Base-by-base conservation (phyloP, 2,329 filamentous ascomycete genomes). In the Fusarium burgessii region DNA sequence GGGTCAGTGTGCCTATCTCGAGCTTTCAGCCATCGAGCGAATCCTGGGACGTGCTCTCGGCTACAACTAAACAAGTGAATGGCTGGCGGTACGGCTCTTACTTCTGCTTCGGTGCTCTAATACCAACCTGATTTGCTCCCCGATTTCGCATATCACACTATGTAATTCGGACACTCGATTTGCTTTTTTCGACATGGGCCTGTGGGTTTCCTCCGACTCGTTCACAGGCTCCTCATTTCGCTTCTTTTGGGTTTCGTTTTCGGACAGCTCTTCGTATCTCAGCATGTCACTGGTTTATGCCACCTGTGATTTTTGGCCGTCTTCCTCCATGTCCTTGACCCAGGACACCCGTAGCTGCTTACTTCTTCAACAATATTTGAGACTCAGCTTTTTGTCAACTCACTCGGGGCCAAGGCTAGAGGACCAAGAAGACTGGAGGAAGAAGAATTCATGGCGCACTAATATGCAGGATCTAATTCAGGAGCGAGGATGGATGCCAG, bases 21-120 rank as follows among this genome's bases (percentile, higher is more conserved):
- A 90, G 77, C 84, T 87, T 74, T 70, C 76, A 9, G 83, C 83
- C 5, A 80, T 90, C 9, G 85, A 89, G 76, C 76, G 78, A 7
- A 82, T 88, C 51, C 77, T 90, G 29, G 77, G 79, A 25, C 83
- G 84, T 8, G 83, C 81, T 17, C 75, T 85, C 38, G 46, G 51
- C 13, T 52, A 33, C 15, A 64, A 55, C 60, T 70, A 25, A 61
- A 40, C 33, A 35, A 25, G 25, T 41, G n/a, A 25, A n/a, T 41
- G n/a, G 33, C 35, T n/a, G 13, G 25, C 41, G 27, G 29, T n/a
- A 20, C 32, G 20, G 25, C 32, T 41, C 35, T 23, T 57, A 20
- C 38, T 41, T 17, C 29, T 57, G 23, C 14, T 49, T 50, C 43
- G 23, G 20, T 20, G 46, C 32, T 47, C 32, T 42, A 20, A 25